A percentile compares a stretch with the other conserved stretches of the same genome.
phyloP scores from a whole-genome alignment of 176 grass and related monocot genomes.

The Cenchrus purpureus region DNA sequence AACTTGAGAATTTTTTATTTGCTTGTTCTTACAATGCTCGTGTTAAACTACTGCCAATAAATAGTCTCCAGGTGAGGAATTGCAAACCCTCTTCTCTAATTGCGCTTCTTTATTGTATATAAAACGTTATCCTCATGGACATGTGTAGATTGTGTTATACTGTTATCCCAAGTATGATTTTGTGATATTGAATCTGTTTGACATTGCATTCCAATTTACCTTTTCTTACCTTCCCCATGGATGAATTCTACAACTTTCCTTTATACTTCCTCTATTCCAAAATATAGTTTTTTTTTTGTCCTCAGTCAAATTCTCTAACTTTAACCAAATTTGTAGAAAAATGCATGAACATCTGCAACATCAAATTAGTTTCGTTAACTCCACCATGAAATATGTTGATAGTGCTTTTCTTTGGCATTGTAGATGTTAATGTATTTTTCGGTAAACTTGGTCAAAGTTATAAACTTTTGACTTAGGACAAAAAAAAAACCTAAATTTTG shows the following conservation, averaged over 20 bases:
- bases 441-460: too few relatives aligned
- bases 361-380: too few relatives aligned
- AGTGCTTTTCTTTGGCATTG: too few relatives aligned
- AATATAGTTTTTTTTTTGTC: too few relatives aligned
- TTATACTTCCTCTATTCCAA: neutral
- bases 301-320: too few relatives aligned
- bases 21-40: neutral
- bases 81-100: neutral
- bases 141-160: constrained; percentile 9
- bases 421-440: too few relatives aligned
- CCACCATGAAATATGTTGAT: too few relatives aligned
- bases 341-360: too few relatives aligned
- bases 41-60: neutral
- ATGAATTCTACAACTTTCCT: neutral
- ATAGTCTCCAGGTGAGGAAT: neutral
- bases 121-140: neutral
- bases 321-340: too few relatives aligned
- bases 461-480: too few relatives aligned
- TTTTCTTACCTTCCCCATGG: neutral
- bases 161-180: neutral
- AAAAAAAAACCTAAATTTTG: too few relatives aligned
- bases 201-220: neutral
- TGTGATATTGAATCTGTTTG: neutral
- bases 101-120: neutral
- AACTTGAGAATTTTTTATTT: neutral